Evolutionary conservation across 1,284 basidiomycete species (phyloP), one percentile per base, ranked within the genome.

Genomic region (Psilocybe mexicana): DNA sequence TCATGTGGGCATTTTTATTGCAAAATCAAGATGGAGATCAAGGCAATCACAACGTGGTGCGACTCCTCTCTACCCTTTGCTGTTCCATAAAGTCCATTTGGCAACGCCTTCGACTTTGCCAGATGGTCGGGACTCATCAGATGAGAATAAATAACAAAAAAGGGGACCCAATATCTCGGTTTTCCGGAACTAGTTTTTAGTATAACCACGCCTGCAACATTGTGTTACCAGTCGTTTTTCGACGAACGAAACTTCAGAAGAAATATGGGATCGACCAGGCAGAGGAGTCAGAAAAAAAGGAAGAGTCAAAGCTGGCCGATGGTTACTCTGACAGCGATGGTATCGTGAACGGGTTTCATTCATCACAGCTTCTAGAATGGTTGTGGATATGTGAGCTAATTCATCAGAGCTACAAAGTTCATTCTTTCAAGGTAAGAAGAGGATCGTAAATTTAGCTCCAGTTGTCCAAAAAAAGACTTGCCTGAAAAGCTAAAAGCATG

Each of bases 1-100:
- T 52, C 61, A 59, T 62, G 55, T 57, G 58, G 52, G 40, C 53
- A 18, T 44, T 40, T 28, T 43, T 26, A 57, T 52, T 45, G 48
- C 49, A 26, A 59, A 35, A 43, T 50, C 44, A 52, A 43, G 46
- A 33, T 40, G 35, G 36, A 52, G 43, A 18, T 18, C 18, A 18
- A 18, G 53, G 40, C 26, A 38, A 57, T 54, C 57, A 59, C 44
- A 58, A 48, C 55, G 50, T 55, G 49, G 28, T 3, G 45, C 38
- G 28, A 30, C 23, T 49, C 30, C 30, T 18, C 54, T 33, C 54
- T n/a, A 33, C 28, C 38, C 18, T 18, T 48, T 3, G 4, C 8
- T 33, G 28, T 28, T 35, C 46, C 30, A 4, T n/a, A 35, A 48
- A 35, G 4, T 48, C 46, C 28, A 10, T 48, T 5, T n/a, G 30